Base-by-base conservation (phyloP, 495 filamentous ascomycete genomes). In the Aspergillus hancockii region DNA sequence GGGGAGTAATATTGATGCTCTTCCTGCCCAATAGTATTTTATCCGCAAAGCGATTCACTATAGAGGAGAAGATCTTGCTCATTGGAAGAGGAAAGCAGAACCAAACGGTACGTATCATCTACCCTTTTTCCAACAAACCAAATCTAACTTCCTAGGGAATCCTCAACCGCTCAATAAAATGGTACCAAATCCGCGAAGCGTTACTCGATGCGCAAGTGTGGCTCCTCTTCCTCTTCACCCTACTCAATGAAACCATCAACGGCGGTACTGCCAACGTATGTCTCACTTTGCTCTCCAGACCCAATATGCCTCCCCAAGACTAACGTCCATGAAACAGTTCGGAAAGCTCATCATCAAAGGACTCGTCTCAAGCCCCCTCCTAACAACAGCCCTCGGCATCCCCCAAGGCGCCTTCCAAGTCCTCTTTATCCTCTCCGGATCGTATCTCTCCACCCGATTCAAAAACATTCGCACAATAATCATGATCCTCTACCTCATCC, bases 181-280 rank as follows among this genome's bases (percentile, higher is more conserved):
- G 64, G 69, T 72, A 74, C 46, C 81, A 83, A 54, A 72, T 81
- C 28, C 61, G 67, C 14, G 81, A 83, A 58, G 69, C 74, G 12
- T 53, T 78, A 4, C n/a, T 70, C 16, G 79, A 81, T 54, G 56
- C 71, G 30, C 74, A 75, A 60, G 63, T 62, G 28, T 81, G 76
- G 74, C 65, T 78, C 25, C 49, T 74, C 40, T 64, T 70, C 56
- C 55, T 71, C 18, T 74, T 74, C 50, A 68, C 66, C 13, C 58
- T 77, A 0, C 53, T 68, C n/a, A 72, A 75, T 32, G 73, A 76
- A 59, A 70, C 66, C 8, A 65, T 76, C 58, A 77, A 77, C 49
- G 72, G 74, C 21, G 72, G 70, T 8, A 59, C 74, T 9, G 68
- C 72, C 2, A 75, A 67, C 38, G 55, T 57, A 57, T 14, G 18